Evolutionary conservation across 768 basidiomycete species (phyloP).

Genomic region (Pulveroboletus ravenelii): DNA sequence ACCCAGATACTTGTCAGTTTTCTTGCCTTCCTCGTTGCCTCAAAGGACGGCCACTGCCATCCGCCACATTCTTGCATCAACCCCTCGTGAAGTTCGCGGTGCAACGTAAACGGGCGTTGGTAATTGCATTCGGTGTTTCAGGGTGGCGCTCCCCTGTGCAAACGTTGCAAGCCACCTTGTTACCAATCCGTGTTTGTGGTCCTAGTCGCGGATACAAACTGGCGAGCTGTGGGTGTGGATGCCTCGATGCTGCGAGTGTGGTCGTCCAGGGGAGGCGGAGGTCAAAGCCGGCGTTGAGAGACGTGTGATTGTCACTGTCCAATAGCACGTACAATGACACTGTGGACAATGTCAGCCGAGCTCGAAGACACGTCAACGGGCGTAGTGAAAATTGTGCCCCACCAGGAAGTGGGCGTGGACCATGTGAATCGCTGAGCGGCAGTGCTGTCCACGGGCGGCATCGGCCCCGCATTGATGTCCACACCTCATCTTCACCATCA

Average conservation of each 20-base stretch:
- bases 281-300: not conserved
- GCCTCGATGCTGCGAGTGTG: not conserved
- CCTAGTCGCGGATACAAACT: not conserved
- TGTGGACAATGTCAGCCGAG: not conserved
- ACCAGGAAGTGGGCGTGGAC: not conserved
- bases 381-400: too few relatives aligned
- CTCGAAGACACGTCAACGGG: not conserved
- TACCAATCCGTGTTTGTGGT: not conserved
- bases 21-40: too few relatives aligned
- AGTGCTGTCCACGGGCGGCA: not conserved
- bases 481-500: not conserved
- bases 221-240: not conserved
- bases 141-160: constrained; percentile 6
- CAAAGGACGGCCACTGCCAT: not conserved
- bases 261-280: not conserved
- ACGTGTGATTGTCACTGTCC: not conserved
- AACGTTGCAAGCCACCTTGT: too few relatives aligned
- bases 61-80: constrained; percentile 8
- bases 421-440: not conserved
- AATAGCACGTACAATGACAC: too few relatives aligned
- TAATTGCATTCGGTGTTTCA: not conserved
- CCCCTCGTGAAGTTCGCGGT: not conserved
- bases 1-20: too few relatives aligned
- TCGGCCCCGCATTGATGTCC: constrained; percentile 9
- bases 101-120: not conserved